phyloP scores from a whole-genome alignment of 1,284 basidiomycete species.

The Fomes fomentarius region DNA sequence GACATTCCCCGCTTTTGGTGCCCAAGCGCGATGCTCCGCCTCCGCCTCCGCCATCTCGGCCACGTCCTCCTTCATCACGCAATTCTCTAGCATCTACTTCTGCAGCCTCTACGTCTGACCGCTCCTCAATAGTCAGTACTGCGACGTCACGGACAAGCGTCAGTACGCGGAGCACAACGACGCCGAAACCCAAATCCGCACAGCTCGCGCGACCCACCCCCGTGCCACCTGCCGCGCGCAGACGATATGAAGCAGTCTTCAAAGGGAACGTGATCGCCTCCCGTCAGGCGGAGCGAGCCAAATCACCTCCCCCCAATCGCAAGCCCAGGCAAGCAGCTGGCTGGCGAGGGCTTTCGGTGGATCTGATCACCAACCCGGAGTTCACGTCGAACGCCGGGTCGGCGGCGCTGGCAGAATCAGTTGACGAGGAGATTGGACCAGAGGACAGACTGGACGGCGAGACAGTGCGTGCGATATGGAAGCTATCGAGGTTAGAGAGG shows the following conservation, averaged over 20 bases:
- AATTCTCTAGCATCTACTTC: constrained; percentile 29
- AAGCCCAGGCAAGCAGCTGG: constrained; percentile 62
- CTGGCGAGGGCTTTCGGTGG: constrained; percentile 78
- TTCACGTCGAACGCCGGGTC: constrained; percentile 26
- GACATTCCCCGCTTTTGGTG: constrained; percentile 22
- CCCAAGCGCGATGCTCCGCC: constrained; percentile 29
- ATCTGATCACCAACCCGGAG: constrained; percentile 57
- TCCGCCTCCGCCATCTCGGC: constrained; percentile 24
- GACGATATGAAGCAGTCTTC: constrained; percentile 71
- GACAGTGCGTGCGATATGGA: constrained; percentile 66
- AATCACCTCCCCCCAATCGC: constrained; percentile 39
- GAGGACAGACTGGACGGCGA: constrained; percentile 58
- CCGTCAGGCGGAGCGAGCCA: constrained; percentile 36
- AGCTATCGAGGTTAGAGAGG: constrained; percentile 56
- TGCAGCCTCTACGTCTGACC: constrained; percentile 53
- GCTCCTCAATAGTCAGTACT: constrained; percentile 65
- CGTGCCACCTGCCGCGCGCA: constrained; percentile 61
- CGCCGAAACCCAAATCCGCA: constrained; percentile 27
- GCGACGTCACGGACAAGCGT: constrained; percentile 50
- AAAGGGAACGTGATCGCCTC: constrained; percentile 55
- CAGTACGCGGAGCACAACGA: constrained; percentile 33
- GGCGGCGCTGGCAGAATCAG: constrained; percentile 28
- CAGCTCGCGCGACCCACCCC: constrained; percentile 58
- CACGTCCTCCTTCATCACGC: constrained; percentile 28
- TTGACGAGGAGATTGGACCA: constrained; percentile 40